Conservation (phyloP, 441 rosid species). For the Kokia cookei region DNA sequence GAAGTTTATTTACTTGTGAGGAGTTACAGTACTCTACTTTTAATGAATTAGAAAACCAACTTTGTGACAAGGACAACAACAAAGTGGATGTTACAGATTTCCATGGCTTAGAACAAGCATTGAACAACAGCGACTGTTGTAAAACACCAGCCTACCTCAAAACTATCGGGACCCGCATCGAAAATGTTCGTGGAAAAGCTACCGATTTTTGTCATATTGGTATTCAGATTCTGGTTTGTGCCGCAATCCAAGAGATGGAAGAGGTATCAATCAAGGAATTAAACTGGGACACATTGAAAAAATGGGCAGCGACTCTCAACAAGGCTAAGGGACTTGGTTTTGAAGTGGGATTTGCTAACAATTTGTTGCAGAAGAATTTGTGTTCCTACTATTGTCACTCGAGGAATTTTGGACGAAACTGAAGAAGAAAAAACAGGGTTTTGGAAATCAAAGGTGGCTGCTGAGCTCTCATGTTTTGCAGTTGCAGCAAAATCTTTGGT, state of each 20-base stretch:
- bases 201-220: background rate
- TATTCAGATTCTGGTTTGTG: background rate
- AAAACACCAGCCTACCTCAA: background rate
- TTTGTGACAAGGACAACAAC: background rate
- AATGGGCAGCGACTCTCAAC: background rate
- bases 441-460: background rate
- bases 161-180: background rate
- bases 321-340: background rate
- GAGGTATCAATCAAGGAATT: background rate
- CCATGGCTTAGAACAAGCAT: background rate
- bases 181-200: background rate
- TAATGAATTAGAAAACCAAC: background rate
- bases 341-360: background rate
- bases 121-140: rapidly evolving
- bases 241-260: background rate
- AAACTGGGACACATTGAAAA: background rate
- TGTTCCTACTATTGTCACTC: background rate
- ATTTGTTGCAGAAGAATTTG: background rate
- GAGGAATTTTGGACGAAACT: background rate
- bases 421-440: background rate
- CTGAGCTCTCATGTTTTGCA: background rate
- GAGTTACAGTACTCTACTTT: too few relatives aligned
- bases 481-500: too few relatives aligned
- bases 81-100: background rate
- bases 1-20: too few relatives aligned